phyloP scores from a whole-genome alignment of 2,329 filamentous ascomycete species.

The Colletotrichum melonis region DNA sequence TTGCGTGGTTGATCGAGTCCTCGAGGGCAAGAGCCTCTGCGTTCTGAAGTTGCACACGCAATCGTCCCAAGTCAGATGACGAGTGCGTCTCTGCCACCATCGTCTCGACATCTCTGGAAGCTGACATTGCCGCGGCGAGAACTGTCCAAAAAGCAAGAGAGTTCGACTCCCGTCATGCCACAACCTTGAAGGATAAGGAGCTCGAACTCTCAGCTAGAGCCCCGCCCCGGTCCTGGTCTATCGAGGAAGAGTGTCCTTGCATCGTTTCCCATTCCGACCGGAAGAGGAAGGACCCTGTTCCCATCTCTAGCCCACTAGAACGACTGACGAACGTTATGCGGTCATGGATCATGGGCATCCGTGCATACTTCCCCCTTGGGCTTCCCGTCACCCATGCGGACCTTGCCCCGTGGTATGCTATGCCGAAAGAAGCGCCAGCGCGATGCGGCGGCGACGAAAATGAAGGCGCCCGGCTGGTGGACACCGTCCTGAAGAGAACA shows the following conservation, averaged over 20 bases:
- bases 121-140: background rate
- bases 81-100: slow-evolving; percentile 8
- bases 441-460: slow-evolving; percentile 11
- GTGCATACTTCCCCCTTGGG: slow-evolving; percentile 5
- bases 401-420: slow-evolving; percentile 27
- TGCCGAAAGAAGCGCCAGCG: slow-evolving; percentile 16
- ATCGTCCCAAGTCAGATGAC: slow-evolving; percentile 32
- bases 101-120: background rate
- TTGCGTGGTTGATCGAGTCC: background rate
- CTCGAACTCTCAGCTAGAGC: slow-evolving; percentile 12
- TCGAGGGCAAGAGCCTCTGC: background rate
- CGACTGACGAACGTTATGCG: slow-evolving; percentile 26
- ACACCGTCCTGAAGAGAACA: slow-evolving; percentile 15
- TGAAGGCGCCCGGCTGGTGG: slow-evolving; percentile 5
- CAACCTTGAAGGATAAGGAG: slow-evolving; percentile 8
- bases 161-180: slow-evolving; percentile 17
- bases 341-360: slow-evolving; percentile 30
- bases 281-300: slow-evolving; percentile 34
- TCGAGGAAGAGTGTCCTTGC: background rate
- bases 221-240: slow-evolving; percentile 14
- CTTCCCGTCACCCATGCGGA: slow-evolving; percentile 26
- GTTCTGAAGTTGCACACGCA: slow-evolving; percentile 26
- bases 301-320: slow-evolving; percentile 21
- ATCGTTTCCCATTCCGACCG: slow-evolving; percentile 28
- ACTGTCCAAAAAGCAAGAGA: background rate